Base-by-base conservation (phyloP, 768 basidiomycete species). In the Peribolospora baueri region DNA sequence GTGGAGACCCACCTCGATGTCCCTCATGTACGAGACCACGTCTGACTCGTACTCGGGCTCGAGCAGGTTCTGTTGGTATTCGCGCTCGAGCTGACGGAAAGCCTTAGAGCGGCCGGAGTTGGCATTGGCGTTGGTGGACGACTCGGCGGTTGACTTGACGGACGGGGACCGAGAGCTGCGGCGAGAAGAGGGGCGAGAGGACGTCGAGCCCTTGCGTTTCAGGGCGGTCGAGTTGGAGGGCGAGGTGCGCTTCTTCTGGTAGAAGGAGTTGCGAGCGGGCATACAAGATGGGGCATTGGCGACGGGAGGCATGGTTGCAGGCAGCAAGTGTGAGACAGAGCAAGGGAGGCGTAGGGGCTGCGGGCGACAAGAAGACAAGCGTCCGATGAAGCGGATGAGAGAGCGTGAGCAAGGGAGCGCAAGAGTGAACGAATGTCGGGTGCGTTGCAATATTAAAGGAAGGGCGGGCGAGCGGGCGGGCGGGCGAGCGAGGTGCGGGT, bases 31-130 rank as follows among this genome's bases (percentile, higher is more conserved):
- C 54, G 73, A 75, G 56, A 78, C 75, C 56, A 97, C 88, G 65
- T 98, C 93, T 51, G 87, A 83, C 45, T 80, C 76, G 65, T 98
- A 97, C 68, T 97, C 91, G 65, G 87, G 85, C 70, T 97, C 93
- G 61, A 90, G 73, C 57, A 87, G 74, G 54, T 81, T 74, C 49
- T 80, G 62, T 80, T 72, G 43, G 25, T 25, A 25, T 79, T 81
- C 56, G 72, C 71, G 48, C 80, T 76, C 64, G 73, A 74, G 57
- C 80, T 76, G 52, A 80, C 77, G 63, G 80, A 79, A 56, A 76
- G 76, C 63, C 80, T 80, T 53, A 76, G 56, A 57, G 43, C 51
- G 42, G 53, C 50, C 42, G 61, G 63, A 25, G 59, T 50, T 74
- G 67, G 67, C 78, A 82, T 51, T 74, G 72, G 46, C 57, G 56